Evolutionary conservation across 768 basidiomycete species (phyloP).

Genomic region (Tephrocybe sp.): DNA sequence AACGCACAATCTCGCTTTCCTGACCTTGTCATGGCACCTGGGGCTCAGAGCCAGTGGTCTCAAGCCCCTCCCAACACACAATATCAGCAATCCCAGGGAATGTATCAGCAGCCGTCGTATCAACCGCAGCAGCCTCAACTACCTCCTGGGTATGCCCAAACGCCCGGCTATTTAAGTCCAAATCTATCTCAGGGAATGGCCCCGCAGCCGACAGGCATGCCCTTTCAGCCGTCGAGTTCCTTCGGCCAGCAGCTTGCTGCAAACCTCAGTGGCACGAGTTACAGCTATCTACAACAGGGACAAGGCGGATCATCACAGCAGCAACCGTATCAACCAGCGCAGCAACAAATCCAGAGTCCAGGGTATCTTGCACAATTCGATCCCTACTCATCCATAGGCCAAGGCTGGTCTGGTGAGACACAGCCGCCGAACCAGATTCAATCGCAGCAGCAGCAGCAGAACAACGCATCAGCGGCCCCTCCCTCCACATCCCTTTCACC

Average conservation of each 20-base stretch:
- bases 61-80: slow-evolving; percentile 18
- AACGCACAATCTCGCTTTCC: slow-evolving; percentile 58
- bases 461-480: slow-evolving; percentile 17
- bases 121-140: slow-evolving; percentile 36
- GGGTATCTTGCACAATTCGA: slow-evolving; percentile 51
- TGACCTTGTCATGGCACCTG: slow-evolving; percentile 43
- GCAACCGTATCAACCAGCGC: slow-evolving; percentile 38
- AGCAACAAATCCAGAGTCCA: slow-evolving; percentile 46
- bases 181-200: slow-evolving; percentile 17
- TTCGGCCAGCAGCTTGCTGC: slow-evolving; percentile 56
- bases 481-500: slow-evolving; percentile 27
- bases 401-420: slow-evolving; percentile 36
- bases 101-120: slow-evolving; percentile 29
- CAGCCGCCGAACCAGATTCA: slow-evolving; percentile 18
- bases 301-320: slow-evolving; percentile 24
- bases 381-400: slow-evolving; percentile 46
- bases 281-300: slow-evolving; percentile 32
- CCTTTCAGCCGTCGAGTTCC: slow-evolving; percentile 49
- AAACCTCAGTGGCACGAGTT: slow-evolving; percentile 37
- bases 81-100: slow-evolving; percentile 32
- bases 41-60: slow-evolving; percentile 38
- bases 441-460: slow-evolving; percentile 14
- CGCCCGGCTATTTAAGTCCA: slow-evolving; percentile 10
- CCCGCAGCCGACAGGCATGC: slow-evolving; percentile 18
- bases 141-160: slow-evolving; percentile 10